These are phyloP conservation scores for Phytophthora sansomeana DNA, from an alignment of 352 stramenopile genomes.

Conservation along the genomic window DNA sequence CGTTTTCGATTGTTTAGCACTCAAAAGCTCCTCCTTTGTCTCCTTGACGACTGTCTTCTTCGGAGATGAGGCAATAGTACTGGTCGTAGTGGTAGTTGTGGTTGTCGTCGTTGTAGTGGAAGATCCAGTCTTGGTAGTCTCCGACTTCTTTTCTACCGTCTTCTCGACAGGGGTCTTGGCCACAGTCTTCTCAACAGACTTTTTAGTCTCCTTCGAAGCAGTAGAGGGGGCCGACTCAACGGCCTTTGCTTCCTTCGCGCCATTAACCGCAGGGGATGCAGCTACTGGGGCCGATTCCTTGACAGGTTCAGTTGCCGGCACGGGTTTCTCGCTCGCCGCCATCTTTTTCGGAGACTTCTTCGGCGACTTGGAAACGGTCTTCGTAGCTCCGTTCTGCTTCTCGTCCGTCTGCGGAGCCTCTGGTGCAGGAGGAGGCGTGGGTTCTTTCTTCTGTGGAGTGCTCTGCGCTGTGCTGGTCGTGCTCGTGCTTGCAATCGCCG, in stretches of 20 bases:
- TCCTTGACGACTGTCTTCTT: constrained; percentile 23
- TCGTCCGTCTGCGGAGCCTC: constrained; percentile 16
- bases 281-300: constrained; percentile 8
- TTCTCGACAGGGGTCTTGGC: constrained; percentile 22
- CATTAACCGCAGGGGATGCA: constrained; percentile 11
- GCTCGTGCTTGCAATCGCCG: constrained; percentile 23
- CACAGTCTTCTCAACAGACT: constrained; percentile 11
- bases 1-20: constrained; percentile 24
- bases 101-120: constrained; percentile 30
- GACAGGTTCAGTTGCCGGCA: constrained; percentile 3
- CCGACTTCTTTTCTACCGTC: constrained; percentile 29
- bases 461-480: constrained; percentile 31
- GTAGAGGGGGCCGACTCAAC: neutral
- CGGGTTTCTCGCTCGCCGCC: constrained; percentile 12
- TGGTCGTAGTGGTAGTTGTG: constrained; percentile 31
- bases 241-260: constrained; percentile 9
- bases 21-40: constrained; percentile 14
- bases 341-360: constrained; percentile 35
- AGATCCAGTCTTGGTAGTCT: constrained; percentile 24
- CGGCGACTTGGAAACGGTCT: constrained; percentile 28
- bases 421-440: constrained; percentile 8
- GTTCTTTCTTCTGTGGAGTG: constrained; percentile 44
- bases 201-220: constrained; percentile 9
- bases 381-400: constrained; percentile 34
- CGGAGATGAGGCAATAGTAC: constrained; percentile 24